Percentiles rank a stretch among this genome's conserved stretches.
Conservation (phyloP, 2,329 filamentous ascomycete genomes). For the Calonectria hongkongensis region DNA sequence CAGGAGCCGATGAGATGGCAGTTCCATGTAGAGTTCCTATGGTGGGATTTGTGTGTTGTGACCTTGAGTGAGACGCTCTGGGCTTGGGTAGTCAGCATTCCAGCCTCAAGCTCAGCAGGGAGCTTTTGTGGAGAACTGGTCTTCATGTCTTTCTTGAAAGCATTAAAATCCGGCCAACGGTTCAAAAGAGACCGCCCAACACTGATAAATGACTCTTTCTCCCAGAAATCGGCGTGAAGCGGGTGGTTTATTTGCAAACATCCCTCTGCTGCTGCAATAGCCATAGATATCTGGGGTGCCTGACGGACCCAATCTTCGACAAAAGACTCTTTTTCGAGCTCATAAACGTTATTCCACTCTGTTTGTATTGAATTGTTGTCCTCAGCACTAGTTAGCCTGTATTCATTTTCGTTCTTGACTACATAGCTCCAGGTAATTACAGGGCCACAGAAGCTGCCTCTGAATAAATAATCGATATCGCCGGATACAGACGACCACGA, state of each 20-base stretch:
- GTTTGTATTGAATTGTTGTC: neutral
- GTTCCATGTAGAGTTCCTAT: neutral
- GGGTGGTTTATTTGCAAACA: neutral
- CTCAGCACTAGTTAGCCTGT: neutral
- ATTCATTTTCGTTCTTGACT: neutral
- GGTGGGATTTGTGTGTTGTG: neutral
- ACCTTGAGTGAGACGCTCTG: neutral
- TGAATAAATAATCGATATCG: neutral
- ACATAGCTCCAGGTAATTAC: neutral
- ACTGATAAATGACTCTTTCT: neutral
- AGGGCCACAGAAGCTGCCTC: neutral
- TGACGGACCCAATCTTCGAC: neutral
- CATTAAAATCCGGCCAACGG: slow-evolving; percentile 2
- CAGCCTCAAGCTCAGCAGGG: neutral
- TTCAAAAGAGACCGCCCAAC: neutral
- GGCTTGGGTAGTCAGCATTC: slow-evolving; percentile 3
- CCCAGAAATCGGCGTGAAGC: neutral
- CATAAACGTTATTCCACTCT: neutral
- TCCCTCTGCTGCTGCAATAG: slow-evolving; percentile 3
- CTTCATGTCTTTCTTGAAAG: neutral
- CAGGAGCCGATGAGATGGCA: neutral
- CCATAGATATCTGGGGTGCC: neutral
- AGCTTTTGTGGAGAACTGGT: neutral
- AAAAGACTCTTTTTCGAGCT: neutral
- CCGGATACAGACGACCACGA: slow-evolving; percentile 1